Evolutionary conservation across 805 yeast species (phyloP), one percentile per base, ranked within the genome.

Genomic region (Pichia gijzeniarum): DNA sequence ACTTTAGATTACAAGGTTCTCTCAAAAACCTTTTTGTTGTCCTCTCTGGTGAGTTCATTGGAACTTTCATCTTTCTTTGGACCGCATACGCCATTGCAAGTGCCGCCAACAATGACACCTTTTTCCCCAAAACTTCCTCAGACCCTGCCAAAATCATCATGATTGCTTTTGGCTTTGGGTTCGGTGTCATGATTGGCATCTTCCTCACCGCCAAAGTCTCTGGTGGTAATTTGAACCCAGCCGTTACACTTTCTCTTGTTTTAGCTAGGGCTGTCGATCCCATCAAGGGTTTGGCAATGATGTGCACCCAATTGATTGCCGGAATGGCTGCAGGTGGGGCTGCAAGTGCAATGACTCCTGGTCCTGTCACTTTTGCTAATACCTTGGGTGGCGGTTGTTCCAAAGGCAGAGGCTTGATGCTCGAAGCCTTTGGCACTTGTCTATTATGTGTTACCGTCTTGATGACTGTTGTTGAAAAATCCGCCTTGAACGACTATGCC

Each of bases 321-420:
- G 95, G 95, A 65, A 82, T 87, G 81, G 88, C 88, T 57, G 95
- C 95, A 46, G 95, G 91, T 46, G 95, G 87, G 64, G 91, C 88
- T 38, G 95, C 88, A 40, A 68, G 77, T 52, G 93, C 87, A 37
- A 76, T 86, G 81, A 83, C 91, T 20, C 95, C 95, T 35, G 95
- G 95, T 51, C 71, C 72, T 40, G 71, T 86, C 55, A 71, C 77
- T 5, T 86, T 85, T 57, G 76, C 86, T 49, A 86, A 86, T 59
- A 70, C 74, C 39, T 68, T 85, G 49, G 89, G 91, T 46, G 80
- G 80, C 48, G 93, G 82, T 40, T 71, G 76, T 55, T 82, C 90
- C 33, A 79, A 71, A 62, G 55, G 83, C 43, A 79, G 89, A 71
- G 95, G 91, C 63, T 64, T 85, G 27, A 84, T 85, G 68, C 63